These are phyloP conservation scores for Vitis hybrid DNA, from an alignment of 177 flowering plant species.

Conservation along the genomic window DNA sequence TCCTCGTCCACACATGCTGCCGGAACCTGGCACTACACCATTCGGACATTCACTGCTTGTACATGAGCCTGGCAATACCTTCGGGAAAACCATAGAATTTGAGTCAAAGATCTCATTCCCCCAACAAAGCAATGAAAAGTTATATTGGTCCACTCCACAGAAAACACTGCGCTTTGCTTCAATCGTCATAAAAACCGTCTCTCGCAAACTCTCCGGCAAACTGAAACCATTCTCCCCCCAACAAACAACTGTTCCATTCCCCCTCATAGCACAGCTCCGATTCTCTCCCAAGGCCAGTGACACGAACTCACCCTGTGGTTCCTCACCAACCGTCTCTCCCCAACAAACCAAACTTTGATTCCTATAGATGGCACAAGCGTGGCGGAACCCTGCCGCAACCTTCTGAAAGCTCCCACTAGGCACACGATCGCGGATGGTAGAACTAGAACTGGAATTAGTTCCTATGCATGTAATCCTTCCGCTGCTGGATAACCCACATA, in stretches of 20 bases:
- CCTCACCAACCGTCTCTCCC: slow-evolving; percentile 38
- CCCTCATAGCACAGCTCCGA: slow-evolving; percentile 53
- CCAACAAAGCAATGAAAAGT: slow-evolving; percentile 73
- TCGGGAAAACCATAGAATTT: slow-evolving; percentile 32
- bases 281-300: slow-evolving; percentile 62
- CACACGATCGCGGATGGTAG: background rate
- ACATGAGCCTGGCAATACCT: slow-evolving; percentile 69
- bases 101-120: slow-evolving; percentile 32
- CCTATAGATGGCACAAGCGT: slow-evolving; percentile 56
- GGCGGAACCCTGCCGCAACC: slow-evolving; percentile 54
- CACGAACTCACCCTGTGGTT: slow-evolving; percentile 41
- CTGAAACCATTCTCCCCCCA: slow-evolving; percentile 60
- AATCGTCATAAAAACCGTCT: slow-evolving; percentile 29
- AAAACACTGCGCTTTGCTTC: slow-evolving; percentile 50
- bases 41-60: slow-evolving; percentile 28
- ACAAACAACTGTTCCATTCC: slow-evolving; percentile 50
- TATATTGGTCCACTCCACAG: slow-evolving; percentile 49
- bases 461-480: slow-evolving; percentile 45
- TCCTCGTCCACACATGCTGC: slow-evolving; percentile 30
- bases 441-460: slow-evolving; percentile 3
- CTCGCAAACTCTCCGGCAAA: slow-evolving; percentile 39
- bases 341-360: slow-evolving; percentile 56
- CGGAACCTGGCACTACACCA: slow-evolving; percentile 19
- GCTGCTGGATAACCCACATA: slow-evolving; percentile 48
- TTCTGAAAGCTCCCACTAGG: slow-evolving; percentile 34